Conservation (phyloP, 73 alveolate species). For the Paramecium tetraurelia region DNA sequence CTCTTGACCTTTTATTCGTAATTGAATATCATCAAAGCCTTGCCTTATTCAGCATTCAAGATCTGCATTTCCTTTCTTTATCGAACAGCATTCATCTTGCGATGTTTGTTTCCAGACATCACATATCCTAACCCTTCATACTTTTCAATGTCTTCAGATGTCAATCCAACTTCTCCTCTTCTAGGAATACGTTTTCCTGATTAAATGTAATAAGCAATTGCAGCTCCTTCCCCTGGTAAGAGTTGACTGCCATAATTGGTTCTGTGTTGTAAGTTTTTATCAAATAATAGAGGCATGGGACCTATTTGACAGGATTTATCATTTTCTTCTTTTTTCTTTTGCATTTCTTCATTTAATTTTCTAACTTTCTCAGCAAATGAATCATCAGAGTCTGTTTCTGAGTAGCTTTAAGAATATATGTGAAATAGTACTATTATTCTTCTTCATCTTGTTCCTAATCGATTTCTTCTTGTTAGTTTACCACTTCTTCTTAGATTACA, state of each 20-base stretch:
- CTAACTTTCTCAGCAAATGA: slow-evolving; percentile 58
- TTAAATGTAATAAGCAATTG: slow-evolving; percentile 67
- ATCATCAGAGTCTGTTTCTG: slow-evolving; percentile 61
- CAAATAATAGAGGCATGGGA: slow-evolving; percentile 23
- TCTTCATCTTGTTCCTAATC: not conserved
- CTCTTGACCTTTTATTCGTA: slow-evolving; percentile 44
- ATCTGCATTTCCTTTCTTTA: slow-evolving; percentile 58
- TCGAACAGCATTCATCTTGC: slow-evolving; percentile 69
- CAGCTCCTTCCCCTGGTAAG: slow-evolving; percentile 82
- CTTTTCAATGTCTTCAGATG: slow-evolving; percentile 72
- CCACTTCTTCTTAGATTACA: not conserved
- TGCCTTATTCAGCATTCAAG: slow-evolving; percentile 39
- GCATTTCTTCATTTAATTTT: slow-evolving; percentile 41
- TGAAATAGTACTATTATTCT: not conserved
- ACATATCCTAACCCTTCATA: slow-evolving; percentile 75
- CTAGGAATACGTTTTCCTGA: slow-evolving; percentile 81
- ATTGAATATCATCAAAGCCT: slow-evolving; percentile 46
- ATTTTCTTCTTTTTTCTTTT: slow-evolving; percentile 52
- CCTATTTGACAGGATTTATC: slow-evolving; percentile 49
- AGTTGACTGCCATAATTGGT: slow-evolving; percentile 50
- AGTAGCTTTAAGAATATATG: not conserved
- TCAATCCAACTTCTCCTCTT: slow-evolving; percentile 83
- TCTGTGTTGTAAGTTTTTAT: not conserved
- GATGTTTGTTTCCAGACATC: slow-evolving; percentile 66
- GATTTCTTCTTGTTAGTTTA: not conserved